phyloP scores from a whole-genome alignment of 2,329 filamentous ascomycete species.

The Basipetospora sp. region DNA sequence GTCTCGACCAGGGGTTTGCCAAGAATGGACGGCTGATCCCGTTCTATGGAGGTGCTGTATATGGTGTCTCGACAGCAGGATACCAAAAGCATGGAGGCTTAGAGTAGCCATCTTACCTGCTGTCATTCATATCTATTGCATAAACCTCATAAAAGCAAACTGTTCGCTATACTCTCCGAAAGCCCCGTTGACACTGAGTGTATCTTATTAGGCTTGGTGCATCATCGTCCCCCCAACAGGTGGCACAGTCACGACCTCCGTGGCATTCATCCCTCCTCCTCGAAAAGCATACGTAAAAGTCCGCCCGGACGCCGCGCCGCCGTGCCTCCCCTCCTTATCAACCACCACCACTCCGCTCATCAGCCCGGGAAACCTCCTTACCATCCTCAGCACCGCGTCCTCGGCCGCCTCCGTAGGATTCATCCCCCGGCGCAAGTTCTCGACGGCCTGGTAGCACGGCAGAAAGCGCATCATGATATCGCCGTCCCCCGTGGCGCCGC shows the following conservation, averaged over 20 bases:
- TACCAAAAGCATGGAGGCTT: too few relatives aligned
- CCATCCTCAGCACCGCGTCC: slow-evolving; percentile 35
- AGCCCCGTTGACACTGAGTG: too few relatives aligned
- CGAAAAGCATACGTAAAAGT: slow-evolving; percentile 38
- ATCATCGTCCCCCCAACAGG: slow-evolving; percentile 1
- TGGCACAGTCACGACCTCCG: slow-evolving; percentile 27
- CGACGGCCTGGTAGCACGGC: slow-evolving; percentile 43
- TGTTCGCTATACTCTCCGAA: too few relatives aligned
- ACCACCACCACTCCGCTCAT: slow-evolving; percentile 37
- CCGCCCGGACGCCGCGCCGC: slow-evolving; percentile 37
- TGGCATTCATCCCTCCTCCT: slow-evolving; percentile 30
- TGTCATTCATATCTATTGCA: too few relatives aligned
- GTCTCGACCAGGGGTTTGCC: too few relatives aligned
- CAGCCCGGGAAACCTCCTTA: slow-evolving; percentile 30
- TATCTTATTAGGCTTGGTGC: too few relatives aligned
- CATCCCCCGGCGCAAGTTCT: slow-evolving; percentile 36
- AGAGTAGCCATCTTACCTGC: too few relatives aligned
- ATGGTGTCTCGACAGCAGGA: too few relatives aligned
- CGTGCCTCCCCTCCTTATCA: slow-evolving; percentile 32
- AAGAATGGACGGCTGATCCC: too few relatives aligned
- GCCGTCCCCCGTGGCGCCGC: slow-evolving; percentile 41
- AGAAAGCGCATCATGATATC: slow-evolving; percentile 44
- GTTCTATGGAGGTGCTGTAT: too few relatives aligned
- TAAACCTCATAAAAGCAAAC: too few relatives aligned
- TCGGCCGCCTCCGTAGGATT: slow-evolving; percentile 32